Evolutionary conservation across 2,329 filamentous ascomycete genomes (phyloP).

Genomic region (Nakataea oryzae): DNA sequence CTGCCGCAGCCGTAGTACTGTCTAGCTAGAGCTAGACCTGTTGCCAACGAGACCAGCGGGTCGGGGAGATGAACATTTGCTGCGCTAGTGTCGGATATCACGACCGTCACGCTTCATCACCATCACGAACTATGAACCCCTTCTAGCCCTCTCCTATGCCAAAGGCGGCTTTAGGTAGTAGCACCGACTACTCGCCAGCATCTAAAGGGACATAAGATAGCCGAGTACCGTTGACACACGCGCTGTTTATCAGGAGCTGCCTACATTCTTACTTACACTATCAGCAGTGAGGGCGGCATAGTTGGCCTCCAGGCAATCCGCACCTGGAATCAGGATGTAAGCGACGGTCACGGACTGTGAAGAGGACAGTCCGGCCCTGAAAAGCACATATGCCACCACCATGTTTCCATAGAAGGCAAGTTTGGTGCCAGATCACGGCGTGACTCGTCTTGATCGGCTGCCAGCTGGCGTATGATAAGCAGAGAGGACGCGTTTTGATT

Average conservation of each 20-base stretch:
- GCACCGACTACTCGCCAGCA: constrained; percentile 42
- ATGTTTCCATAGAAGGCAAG: constrained; percentile 55
- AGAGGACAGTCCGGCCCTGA: constrained; percentile 9
- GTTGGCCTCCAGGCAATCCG: constrained; percentile 30
- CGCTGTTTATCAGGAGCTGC: neutral
- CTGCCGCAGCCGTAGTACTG: neutral
- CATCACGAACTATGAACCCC: constrained; percentile 16
- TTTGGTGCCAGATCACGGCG: constrained; percentile 45
- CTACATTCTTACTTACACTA: neutral
- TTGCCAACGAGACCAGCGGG: too few species aligned
- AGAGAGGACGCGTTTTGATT: neutral
- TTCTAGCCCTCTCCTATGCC: constrained; percentile 15
- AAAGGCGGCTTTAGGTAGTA: constrained; percentile 42
- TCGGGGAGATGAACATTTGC: constrained; percentile 17
- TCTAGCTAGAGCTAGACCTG: neutral
- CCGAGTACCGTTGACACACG: constrained; percentile 18
- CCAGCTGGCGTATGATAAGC: constrained; percentile 40
- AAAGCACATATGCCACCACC: constrained; percentile 43
- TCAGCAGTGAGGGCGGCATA: constrained; percentile 43
- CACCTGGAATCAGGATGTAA: constrained; percentile 29
- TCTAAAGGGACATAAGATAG: constrained; percentile 44
- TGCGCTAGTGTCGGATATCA: constrained; percentile 31
- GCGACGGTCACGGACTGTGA: constrained; percentile 28
- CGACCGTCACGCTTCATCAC: constrained; percentile 13
- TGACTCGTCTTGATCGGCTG: constrained; percentile 34